These are phyloP conservation scores for Marasmius oreades DNA, from an alignment of 1,284 basidiomycete species.

Conservation along the genomic window DNA sequence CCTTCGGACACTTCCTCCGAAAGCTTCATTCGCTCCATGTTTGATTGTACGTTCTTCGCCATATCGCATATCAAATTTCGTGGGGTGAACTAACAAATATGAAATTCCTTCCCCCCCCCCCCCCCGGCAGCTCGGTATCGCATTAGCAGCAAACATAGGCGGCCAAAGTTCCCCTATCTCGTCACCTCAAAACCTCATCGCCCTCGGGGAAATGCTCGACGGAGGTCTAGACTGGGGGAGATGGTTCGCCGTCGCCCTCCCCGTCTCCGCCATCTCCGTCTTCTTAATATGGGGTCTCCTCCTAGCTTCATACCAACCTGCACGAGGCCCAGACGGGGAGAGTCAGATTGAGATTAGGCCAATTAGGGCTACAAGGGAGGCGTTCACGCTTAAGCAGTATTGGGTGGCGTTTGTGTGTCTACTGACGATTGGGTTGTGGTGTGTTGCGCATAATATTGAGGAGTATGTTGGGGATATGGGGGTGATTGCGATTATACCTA, in stretches of 20 bases:
- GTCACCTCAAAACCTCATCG: constrained; percentile 97
- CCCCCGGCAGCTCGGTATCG: constrained; percentile 93
- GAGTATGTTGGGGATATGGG: constrained; percentile 92
- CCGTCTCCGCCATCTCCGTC: constrained; percentile 84
- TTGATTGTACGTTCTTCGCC: constrained; percentile 66
- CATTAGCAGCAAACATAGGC: constrained; percentile 97
- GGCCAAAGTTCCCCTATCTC: constrained; percentile 94
- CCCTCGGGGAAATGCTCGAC: constrained; percentile 84
- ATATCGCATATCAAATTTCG: no score
- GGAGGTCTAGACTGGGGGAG: constrained; percentile 78
- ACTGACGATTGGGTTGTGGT: constrained; percentile 91
- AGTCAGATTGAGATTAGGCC: constrained; percentile 78
- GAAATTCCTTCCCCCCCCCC: no score
- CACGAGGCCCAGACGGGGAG: constrained; percentile 70
- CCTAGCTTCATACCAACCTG: constrained; percentile 77
- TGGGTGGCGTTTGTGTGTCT: constrained; percentile 87
- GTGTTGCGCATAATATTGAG: constrained; percentile 83
- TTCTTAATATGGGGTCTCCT: constrained; percentile 91
- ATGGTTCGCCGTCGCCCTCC: constrained; percentile 95
- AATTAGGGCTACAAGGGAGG: constrained; percentile 78
- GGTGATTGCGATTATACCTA: constrained; percentile 91
- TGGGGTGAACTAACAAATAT: no score
- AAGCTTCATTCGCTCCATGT: constrained; percentile 85
- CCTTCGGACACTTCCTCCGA: constrained; percentile 85
- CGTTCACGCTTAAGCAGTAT: constrained; percentile 83